A percentile compares a stretch with the other conserved stretches of the same genome.
These are phyloP conservation scores for Naganishia vishniacii DNA, from an alignment of 768 basidiomycete genomes.

Conservation along the genomic window DNA sequence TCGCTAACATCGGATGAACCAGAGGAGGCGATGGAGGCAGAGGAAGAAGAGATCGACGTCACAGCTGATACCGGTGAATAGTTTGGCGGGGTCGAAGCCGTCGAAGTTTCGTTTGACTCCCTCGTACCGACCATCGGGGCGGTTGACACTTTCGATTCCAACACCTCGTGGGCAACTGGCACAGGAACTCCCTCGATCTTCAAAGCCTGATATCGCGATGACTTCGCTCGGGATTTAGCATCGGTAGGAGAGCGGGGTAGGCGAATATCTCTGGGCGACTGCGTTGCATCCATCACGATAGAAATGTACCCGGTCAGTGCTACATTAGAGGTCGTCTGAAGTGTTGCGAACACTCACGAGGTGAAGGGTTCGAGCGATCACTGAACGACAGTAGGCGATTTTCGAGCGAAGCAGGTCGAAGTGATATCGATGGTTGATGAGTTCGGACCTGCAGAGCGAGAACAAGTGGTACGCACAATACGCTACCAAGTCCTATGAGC, in stretches of 20 bases:
- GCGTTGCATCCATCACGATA: no score
- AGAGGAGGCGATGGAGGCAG: conserved; percentile 1
- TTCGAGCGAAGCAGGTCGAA: not conserved
- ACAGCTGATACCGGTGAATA: not conserved
- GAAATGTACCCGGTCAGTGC: no score
- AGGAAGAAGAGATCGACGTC: conserved; percentile 8
- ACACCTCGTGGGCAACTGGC: not conserved
- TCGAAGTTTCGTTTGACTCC: not conserved
- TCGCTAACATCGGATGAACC: conserved; percentile 10
- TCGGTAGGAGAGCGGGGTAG: conserved; percentile 6
- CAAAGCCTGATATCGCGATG: not conserved
- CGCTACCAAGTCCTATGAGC: conserved; percentile 9
- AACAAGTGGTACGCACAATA: conserved; percentile 11
- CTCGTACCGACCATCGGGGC: no score
- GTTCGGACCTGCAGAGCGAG: not conserved
- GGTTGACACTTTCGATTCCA: not conserved
- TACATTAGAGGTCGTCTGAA: no score
- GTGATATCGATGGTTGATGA: not conserved
- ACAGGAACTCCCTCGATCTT: not conserved
- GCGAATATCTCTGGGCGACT: conserved; percentile 16
- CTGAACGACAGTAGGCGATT: not conserved
- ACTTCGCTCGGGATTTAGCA: not conserved
- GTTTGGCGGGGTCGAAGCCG: not conserved
- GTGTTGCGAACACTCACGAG: not conserved
- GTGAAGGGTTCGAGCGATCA: conserved; percentile 11